These are phyloP conservation scores for Pisolithus albus DNA, from an alignment of 768 basidiomycete species.

Conservation along the genomic window DNA sequence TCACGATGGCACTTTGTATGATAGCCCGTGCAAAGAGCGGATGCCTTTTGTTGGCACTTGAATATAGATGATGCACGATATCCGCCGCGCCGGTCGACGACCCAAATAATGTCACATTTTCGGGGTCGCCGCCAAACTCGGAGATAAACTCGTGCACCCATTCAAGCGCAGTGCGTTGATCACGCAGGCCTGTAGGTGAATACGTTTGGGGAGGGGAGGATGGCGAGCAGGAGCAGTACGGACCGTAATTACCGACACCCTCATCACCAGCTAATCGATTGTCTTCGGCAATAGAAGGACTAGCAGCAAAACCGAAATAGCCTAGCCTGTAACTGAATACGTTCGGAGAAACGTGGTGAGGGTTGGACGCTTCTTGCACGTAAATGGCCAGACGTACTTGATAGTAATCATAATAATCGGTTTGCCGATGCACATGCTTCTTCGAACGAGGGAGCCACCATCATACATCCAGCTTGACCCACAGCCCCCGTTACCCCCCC, in stretches of 20 bases:
- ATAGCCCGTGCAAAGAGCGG: slow-evolving; percentile 71
- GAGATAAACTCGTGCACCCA: slow-evolving; percentile 56
- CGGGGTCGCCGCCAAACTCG: slow-evolving; percentile 63
- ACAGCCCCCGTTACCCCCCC: slow-evolving; percentile 65
- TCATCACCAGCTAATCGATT: slow-evolving; percentile 57
- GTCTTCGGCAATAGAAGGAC: slow-evolving; percentile 57
- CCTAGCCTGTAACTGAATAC: slow-evolving; percentile 63
- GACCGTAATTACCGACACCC: slow-evolving; percentile 75
- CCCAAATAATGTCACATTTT: slow-evolving; percentile 37
- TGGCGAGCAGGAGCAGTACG: slow-evolving; percentile 14
- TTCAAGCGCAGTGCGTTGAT: slow-evolving; percentile 57
- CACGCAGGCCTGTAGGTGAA: slow-evolving; percentile 43
- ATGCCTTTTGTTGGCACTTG: slow-evolving; percentile 47
- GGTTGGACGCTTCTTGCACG: slow-evolving; percentile 7
- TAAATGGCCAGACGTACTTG: slow-evolving; percentile 48
- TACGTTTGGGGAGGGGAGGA: not conserved
- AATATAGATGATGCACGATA: slow-evolving; percentile 58
- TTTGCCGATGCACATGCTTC: slow-evolving; percentile 54
- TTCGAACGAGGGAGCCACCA: slow-evolving; percentile 62
- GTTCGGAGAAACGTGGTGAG: slow-evolving; percentile 1
- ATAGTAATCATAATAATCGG: slow-evolving; percentile 68
- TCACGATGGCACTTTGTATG: slow-evolving; percentile 64
- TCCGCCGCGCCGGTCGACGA: slow-evolving; percentile 42
- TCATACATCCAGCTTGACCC: slow-evolving; percentile 77
- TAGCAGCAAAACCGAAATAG: slow-evolving; percentile 70